A percentile compares a stretch with the other conserved stretches of the same genome.
phyloP scores from a whole-genome alignment of 768 basidiomycete genomes.

The Ramaria rubella region DNA sequence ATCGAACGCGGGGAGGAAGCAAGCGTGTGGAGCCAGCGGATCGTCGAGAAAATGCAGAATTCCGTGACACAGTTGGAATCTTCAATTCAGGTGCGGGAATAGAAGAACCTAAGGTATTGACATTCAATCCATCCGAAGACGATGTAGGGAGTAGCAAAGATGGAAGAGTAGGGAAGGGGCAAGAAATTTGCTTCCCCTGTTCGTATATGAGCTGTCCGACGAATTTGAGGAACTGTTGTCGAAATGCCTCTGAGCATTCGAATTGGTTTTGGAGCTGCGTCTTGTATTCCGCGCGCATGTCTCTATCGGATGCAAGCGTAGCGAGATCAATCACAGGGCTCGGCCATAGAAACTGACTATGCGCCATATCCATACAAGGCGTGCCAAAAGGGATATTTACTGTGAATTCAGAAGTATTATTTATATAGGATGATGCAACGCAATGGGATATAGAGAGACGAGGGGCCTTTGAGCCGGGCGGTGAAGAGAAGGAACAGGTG shows the following conservation, averaged over 20 bases:
- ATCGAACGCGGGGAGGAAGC: not conserved
- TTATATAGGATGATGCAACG: too few relatives aligned
- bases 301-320: not conserved
- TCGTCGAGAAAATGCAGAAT: not conserved
- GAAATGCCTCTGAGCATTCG: not conserved
- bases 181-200: not conserved
- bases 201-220: not conserved
- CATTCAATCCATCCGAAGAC: too few relatives aligned
- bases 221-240: not conserved
- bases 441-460: too few relatives aligned
- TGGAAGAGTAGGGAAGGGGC: not conserved
- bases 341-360: not conserved
- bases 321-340: not conserved
- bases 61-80: not conserved
- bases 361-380: not conserved
- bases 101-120: too few relatives aligned
- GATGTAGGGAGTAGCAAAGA: not conserved
- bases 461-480: too few relatives aligned
- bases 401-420: too few relatives aligned
- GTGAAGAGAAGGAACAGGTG: too few relatives aligned
- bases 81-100: not conserved
- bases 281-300: not conserved
- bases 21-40: too few relatives aligned
- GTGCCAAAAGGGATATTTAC: too few relatives aligned
- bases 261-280: not conserved